phyloP scores from a whole-genome alignment of 2,329 filamentous ascomycete species.

The Pestalotiopsis sp. region DNA sequence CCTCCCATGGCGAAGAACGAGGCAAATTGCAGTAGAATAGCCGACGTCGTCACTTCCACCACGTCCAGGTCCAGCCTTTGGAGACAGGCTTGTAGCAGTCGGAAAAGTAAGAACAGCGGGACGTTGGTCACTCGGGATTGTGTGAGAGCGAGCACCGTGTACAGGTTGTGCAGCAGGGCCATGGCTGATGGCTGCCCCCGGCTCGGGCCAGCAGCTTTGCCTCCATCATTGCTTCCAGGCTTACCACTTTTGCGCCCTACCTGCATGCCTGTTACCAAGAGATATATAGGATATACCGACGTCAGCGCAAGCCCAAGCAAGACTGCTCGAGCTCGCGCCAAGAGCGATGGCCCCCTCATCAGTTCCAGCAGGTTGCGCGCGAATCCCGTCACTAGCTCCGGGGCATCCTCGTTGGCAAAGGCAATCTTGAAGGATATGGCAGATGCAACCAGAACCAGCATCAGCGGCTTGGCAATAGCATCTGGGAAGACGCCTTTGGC shows the following conservation, averaged over 20 bases:
- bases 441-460: conserved; percentile 45
- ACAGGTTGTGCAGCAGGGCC: conserved; percentile 65
- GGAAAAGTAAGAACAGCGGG: conserved; percentile 79
- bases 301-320: conserved; percentile 49
- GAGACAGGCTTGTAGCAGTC: conserved; percentile 57
- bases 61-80: conserved; percentile 48
- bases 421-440: conserved; percentile 86
- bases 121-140: conserved; percentile 86
- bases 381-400: conserved; percentile 69
- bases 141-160: conserved; percentile 80
- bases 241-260: neutral
- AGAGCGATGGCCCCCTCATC: conserved; percentile 46
- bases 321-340: conserved; percentile 51
- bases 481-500: conserved; percentile 44
- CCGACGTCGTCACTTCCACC: conserved; percentile 67
- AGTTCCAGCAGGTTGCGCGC: conserved; percentile 41
- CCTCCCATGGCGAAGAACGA: conserved; percentile 91
- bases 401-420: conserved; percentile 85
- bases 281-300: conserved; percentile 40
- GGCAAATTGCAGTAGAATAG: conserved; percentile 76
- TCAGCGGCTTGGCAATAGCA: conserved; percentile 41
- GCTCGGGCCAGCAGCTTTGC: neutral
- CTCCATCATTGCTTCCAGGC: neutral
- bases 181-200: conserved; percentile 9
- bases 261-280: conserved; percentile 29